A percentile compares a stretch with the other conserved stretches of the same genome.
Conservation (phyloP, 768 basidiomycete species). For the Amanita jacksonii region DNA sequence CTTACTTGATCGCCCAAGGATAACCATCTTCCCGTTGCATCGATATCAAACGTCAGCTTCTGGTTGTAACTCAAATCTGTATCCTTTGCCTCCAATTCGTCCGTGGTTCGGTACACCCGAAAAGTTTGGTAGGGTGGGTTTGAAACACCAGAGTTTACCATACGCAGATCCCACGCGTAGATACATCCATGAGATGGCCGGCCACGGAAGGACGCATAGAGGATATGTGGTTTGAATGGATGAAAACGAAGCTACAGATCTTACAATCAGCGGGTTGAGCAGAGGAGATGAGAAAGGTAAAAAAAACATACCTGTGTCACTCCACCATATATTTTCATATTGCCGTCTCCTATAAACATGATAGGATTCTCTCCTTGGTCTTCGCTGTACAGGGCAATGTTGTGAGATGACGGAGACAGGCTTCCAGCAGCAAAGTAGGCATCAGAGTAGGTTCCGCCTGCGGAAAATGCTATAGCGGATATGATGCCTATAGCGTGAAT, state of each 20-base stretch:
- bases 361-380: constrained; percentile 41
- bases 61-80: constrained; percentile 29
- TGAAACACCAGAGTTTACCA: constrained; percentile 28
- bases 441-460: constrained; percentile 41
- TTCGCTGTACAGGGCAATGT: constrained; percentile 63
- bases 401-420: constrained; percentile 42
- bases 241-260: constrained; percentile 62
- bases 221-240: constrained; percentile 53
- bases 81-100: constrained; percentile 19
- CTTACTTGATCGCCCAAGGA: constrained; percentile 61
- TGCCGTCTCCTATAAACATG: constrained; percentile 27
- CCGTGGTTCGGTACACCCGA: constrained; percentile 31
- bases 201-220: constrained; percentile 76
- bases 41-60: constrained; percentile 68
- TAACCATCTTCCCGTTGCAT: constrained; percentile 54
- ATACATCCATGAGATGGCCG: constrained; percentile 30
- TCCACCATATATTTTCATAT: constrained; percentile 21
- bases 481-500: constrained; percentile 57
- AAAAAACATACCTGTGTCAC: constrained; percentile 40
- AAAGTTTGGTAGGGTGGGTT: constrained; percentile 31
- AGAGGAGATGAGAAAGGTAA: background rate
- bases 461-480: constrained; percentile 72
- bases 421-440: constrained; percentile 73
- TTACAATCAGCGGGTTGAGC: background rate
- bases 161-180: constrained; percentile 74